Evolutionary conservation across 2,329 filamentous ascomycete genomes (phyloP).

Genomic region (Hirsutella thompsonii): DNA sequence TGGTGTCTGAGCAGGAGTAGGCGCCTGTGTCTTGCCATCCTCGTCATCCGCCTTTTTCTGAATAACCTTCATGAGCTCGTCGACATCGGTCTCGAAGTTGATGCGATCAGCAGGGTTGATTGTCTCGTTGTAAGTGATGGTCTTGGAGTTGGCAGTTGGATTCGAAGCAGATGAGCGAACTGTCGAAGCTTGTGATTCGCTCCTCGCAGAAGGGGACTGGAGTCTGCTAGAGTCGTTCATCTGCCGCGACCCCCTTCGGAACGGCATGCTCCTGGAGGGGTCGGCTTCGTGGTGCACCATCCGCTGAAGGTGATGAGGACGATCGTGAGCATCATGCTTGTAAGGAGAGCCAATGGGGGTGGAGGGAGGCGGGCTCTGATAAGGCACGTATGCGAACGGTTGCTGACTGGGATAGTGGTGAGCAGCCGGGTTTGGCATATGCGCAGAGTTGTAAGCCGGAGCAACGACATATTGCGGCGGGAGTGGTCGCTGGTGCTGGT

Average conservation of each 20-base stretch:
- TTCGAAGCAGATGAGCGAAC: slow-evolving; percentile 11
- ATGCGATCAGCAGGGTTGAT: slow-evolving; percentile 35
- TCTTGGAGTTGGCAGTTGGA: slow-evolving; percentile 23
- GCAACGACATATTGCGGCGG: slow-evolving; percentile 33
- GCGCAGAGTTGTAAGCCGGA: slow-evolving; percentile 28
- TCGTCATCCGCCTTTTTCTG: slow-evolving; percentile 48
- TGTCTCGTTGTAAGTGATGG: slow-evolving; percentile 30
- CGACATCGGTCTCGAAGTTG: slow-evolving; percentile 69
- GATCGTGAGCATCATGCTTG: slow-evolving; percentile 20
- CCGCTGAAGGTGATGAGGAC: slow-evolving; percentile 7
- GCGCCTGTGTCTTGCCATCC: slow-evolving; percentile 12
- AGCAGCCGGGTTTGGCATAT: slow-evolving; percentile 27
- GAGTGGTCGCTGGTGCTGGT: slow-evolving; percentile 30
- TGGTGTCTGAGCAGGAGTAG: slow-evolving; percentile 11
- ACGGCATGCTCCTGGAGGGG: slow-evolving; percentile 10
- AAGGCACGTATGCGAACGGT: slow-evolving; percentile 30
- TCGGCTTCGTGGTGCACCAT: slow-evolving; percentile 11
- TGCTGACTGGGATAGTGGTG: slow-evolving; percentile 29
- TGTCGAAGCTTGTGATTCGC: slow-evolving; percentile 18
- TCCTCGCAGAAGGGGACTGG: slow-evolving; percentile 18
- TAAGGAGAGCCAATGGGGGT: slow-evolving; percentile 19
- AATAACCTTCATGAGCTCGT: slow-evolving; percentile 80
- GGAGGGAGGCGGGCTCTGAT: slow-evolving; percentile 23
- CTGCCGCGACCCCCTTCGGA: slow-evolving; percentile 13
- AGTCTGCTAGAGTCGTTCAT: slow-evolving; percentile 19